phyloP scores from a whole-genome alignment of 192 early-diverging fungal species.

The Coemansia guatemalensis region DNA sequence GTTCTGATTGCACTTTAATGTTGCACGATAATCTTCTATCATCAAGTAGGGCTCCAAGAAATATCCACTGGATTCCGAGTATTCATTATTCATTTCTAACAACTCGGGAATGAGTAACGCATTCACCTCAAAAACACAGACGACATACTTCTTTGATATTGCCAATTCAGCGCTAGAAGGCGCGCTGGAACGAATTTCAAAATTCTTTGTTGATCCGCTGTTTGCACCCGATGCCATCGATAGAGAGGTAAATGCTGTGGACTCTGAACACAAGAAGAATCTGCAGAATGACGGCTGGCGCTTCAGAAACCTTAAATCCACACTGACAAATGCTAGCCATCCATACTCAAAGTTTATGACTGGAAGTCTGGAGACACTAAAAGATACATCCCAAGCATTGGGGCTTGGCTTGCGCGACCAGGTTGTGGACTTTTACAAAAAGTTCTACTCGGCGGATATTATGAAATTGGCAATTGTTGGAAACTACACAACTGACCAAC shows the following conservation, averaged over 20 bases:
- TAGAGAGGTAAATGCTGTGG: constrained; percentile 84
- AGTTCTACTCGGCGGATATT: constrained; percentile 88
- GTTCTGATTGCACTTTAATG: neutral
- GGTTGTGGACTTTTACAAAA: constrained; percentile 75
- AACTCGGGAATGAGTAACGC: constrained; percentile 42
- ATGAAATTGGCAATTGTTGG: constrained; percentile 91
- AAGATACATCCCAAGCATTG: constrained; percentile 35
- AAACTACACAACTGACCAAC: constrained; percentile 70
- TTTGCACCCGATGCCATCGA: constrained; percentile 80
- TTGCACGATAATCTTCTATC: neutral
- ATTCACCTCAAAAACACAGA: constrained; percentile 15
- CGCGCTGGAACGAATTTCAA: constrained; percentile 66
- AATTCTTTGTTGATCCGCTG: constrained; percentile 85
- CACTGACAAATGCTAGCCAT: constrained; percentile 58
- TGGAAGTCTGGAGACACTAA: constrained; percentile 81
- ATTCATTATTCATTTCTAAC: constrained; percentile 32
- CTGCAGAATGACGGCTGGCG: constrained; percentile 59
- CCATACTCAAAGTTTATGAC: constrained; percentile 79
- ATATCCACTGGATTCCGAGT: constrained; percentile 70
- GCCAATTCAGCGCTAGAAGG: constrained; percentile 52
- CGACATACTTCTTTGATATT: constrained; percentile 21
- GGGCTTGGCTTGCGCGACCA: constrained; percentile 76
- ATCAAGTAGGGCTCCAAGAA: constrained; percentile 57
- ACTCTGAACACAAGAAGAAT: constrained; percentile 90
- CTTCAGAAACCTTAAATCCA: neutral